Evolutionary conservation across 805 yeast genomes (phyloP).

Genomic region (Wickerhamomyces sydowiorum): DNA sequence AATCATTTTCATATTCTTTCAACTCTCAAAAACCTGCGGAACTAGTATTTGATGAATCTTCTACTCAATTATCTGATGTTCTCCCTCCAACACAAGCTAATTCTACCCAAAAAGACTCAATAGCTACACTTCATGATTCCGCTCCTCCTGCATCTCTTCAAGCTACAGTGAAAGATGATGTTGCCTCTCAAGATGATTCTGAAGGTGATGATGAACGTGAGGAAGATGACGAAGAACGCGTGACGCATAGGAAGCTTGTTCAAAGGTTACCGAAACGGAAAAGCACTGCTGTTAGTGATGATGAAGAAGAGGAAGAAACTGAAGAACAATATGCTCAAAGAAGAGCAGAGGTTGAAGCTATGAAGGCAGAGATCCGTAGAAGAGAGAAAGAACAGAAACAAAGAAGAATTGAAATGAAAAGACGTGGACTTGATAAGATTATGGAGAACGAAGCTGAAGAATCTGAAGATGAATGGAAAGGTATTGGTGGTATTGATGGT

Average conservation of each 20-base stretch:
- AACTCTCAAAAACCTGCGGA: not conserved
- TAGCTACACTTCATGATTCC: not conserved
- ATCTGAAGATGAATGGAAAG: constrained; percentile 47
- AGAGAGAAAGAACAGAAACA: constrained; percentile 19
- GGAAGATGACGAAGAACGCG: constrained; percentile 23
- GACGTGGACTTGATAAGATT: constrained; percentile 51
- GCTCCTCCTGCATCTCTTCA: not conserved
- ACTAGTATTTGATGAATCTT: not conserved
- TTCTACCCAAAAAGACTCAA: not conserved
- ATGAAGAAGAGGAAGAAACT: constrained; percentile 18
- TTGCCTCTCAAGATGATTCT: constrained; percentile 7
- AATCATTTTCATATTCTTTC: not conserved
- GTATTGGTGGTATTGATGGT: constrained; percentile 71
- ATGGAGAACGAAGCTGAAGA: constrained; percentile 43
- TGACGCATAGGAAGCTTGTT: not conserved
- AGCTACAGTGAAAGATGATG: constrained; percentile 1
- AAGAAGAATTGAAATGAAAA: constrained; percentile 47
- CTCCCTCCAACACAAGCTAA: constrained; percentile 1
- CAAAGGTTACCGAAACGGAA: constrained; percentile 7
- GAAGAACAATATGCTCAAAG: constrained; percentile 16
- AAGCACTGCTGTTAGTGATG: constrained; percentile 15
- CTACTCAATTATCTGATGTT: not conserved
- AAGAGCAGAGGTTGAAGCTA: constrained; percentile 13
- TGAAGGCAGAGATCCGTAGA: constrained; percentile 17
- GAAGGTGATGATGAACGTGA: constrained; percentile 20